Conservation (phyloP, 345 rosid genomes). For the Pistacia atlantica region DNA sequence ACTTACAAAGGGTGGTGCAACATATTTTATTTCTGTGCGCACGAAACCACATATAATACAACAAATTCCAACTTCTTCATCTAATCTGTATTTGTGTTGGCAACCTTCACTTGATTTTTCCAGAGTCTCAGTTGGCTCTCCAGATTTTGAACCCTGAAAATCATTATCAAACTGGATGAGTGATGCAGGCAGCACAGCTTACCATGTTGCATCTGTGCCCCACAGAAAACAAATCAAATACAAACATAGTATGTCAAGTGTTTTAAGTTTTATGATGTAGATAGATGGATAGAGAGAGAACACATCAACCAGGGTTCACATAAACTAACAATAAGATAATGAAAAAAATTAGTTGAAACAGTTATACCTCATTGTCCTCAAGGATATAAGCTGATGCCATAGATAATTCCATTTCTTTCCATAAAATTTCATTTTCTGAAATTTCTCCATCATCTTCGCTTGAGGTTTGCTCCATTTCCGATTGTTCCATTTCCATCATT, state of each 20-base stretch:
- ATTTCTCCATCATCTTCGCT: slow-evolving; percentile 59
- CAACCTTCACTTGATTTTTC: slow-evolving; percentile 48
- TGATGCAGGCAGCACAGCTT: not conserved
- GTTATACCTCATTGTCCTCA: slow-evolving; percentile 76
- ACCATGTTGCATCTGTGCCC: not conserved
- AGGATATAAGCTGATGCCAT: slow-evolving; percentile 75
- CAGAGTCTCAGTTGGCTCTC: slow-evolving; percentile 38
- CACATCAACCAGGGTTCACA: not conserved
- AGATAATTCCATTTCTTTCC: slow-evolving; percentile 89
- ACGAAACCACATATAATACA: slow-evolving; percentile 74
- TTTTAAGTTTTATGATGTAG: not conserved
- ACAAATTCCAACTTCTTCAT: slow-evolving; percentile 81
- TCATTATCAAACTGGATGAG: slow-evolving; percentile 21
- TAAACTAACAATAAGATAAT: not conserved
- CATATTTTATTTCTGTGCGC: slow-evolving; percentile 70
- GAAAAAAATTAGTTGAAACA: not conserved
- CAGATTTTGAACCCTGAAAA: slow-evolving; percentile 46
- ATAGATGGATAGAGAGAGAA: not conserved
- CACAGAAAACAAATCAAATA: not conserved
- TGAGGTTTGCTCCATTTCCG: slow-evolving; percentile 33
- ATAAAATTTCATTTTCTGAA: slow-evolving; percentile 75
- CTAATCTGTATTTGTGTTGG: slow-evolving; percentile 58
- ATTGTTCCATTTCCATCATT: slow-evolving; percentile 34
- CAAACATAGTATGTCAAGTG: not conserved
- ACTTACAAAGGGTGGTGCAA: slow-evolving; percentile 90